phyloP scores from a whole-genome alignment of 345 rosid genomes.

The Geranium brycei region DNA sequence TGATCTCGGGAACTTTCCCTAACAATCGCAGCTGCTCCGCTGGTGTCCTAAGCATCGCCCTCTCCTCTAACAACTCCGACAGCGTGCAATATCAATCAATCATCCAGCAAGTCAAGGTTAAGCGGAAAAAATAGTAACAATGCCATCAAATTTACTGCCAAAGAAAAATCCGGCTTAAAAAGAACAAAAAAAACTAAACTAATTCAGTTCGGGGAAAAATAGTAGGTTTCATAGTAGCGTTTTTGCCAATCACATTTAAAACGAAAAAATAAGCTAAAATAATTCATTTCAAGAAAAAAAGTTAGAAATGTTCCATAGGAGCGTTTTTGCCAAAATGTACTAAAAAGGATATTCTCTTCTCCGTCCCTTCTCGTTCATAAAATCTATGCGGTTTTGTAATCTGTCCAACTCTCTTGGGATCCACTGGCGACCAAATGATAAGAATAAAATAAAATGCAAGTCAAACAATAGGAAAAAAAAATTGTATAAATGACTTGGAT shows the following conservation, averaged over 20 bases:
- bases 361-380: conserved; percentile 54
- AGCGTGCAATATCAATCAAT: conserved; percentile 13
- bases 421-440: conserved; percentile 20
- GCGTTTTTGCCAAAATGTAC: no score
- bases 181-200: no score
- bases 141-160: not conserved
- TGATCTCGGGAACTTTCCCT: conserved; percentile 29
- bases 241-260: no score
- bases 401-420: conserved; percentile 26
- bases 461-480: not conserved
- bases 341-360: conserved; percentile 55
- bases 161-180: no score
- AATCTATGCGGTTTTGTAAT: conserved; percentile 22
- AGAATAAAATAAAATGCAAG: not conserved
- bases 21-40: conserved; percentile 31
- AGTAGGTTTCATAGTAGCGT: no score
- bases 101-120: conserved; percentile 15
- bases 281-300: no score
- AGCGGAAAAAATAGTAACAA: no score
- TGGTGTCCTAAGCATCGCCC: conserved; percentile 26
- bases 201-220: not conserved
- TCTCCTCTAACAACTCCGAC: conserved; percentile 19
- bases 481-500: not conserved
- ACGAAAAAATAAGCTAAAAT: no score
- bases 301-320: no score